A percentile compares a stretch with the other conserved stretches of the same genome.
phyloP scores from a whole-genome alignment of 805 yeast genomes.

The Wickerhamomyces bovis region DNA sequence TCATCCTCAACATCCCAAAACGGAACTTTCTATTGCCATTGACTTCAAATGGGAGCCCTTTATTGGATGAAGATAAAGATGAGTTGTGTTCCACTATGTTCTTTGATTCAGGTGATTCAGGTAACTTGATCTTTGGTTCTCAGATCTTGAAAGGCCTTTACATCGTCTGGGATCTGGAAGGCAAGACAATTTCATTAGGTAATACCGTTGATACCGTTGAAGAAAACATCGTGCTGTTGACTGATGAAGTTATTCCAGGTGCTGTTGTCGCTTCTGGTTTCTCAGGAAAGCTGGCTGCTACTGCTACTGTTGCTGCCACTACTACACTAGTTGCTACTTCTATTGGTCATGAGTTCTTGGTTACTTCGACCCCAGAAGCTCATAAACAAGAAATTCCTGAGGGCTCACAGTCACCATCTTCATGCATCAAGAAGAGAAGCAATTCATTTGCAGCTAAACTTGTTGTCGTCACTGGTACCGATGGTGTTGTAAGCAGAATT shows the following conservation, averaged over 20 bases:
- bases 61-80: constrained; percentile 12
- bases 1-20: constrained; percentile 8
- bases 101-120: not conserved
- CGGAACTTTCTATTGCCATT: constrained; percentile 7
- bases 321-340: not conserved
- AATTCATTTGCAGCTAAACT: not conserved
- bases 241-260: constrained; percentile 11
- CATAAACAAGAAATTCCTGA: not conserved
- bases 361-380: not conserved
- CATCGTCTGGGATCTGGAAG: constrained; percentile 17
- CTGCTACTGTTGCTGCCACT: not conserved
- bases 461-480: not conserved
- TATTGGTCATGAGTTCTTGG: not conserved
- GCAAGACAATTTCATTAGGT: constrained; percentile 14
- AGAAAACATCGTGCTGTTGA: constrained; percentile 11
- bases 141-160: constrained; percentile 9
- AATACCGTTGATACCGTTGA: constrained; percentile 2
- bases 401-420: not conserved
- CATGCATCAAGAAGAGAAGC: not conserved
- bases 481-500: not conserved
- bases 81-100: constrained; percentile 11
- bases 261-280: constrained; percentile 9
- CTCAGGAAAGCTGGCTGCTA: not conserved
- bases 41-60: constrained; percentile 4
- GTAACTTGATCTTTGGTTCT: constrained; percentile 10